Evolutionary conservation across 257 asterid genomes (phyloP).

Genomic region (Capsicum chinense): DNA sequence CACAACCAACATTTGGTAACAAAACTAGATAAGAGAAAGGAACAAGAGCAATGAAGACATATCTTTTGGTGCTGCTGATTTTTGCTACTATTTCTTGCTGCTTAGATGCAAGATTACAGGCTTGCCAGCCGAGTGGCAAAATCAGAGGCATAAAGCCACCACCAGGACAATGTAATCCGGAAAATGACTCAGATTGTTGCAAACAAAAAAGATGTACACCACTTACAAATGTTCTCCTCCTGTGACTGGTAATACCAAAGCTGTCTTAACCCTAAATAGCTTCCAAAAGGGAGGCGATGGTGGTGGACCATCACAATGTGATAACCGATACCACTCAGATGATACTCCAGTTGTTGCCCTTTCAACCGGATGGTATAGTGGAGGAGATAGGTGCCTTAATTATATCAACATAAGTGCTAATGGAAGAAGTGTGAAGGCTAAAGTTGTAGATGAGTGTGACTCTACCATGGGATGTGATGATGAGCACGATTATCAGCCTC

Average conservation of each 20-base stretch:
- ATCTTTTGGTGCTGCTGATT: slow-evolving; percentile 30
- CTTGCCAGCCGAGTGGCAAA: slow-evolving; percentile 50
- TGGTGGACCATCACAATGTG: slow-evolving; percentile 48
- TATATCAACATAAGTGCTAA: slow-evolving; percentile 38
- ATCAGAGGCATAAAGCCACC: slow-evolving; percentile 44
- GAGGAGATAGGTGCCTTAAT: slow-evolving; percentile 20
- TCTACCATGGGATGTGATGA: slow-evolving; percentile 55
- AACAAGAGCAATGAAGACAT: slow-evolving; percentile 18
- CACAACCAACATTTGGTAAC: background rate
- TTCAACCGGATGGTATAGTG: slow-evolving; percentile 49
- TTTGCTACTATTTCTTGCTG: slow-evolving; percentile 14
- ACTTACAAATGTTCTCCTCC: slow-evolving; percentile 49
- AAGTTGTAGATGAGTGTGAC: slow-evolving; percentile 57
- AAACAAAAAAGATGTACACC: slow-evolving; percentile 37
- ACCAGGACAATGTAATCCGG: slow-evolving; percentile 48
- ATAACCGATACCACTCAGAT: slow-evolving; percentile 41
- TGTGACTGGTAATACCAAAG: slow-evolving; percentile 38
- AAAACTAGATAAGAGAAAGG: background rate
- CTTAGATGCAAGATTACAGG: background rate
- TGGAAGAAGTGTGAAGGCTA: slow-evolving; percentile 44
- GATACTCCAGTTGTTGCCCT: slow-evolving; percentile 42
- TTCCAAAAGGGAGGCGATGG: slow-evolving; percentile 52
- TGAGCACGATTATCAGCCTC: slow-evolving; percentile 52
- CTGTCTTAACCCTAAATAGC: slow-evolving; percentile 47
- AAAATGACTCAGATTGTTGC: slow-evolving; percentile 48